Evolutionary conservation across 2,329 filamentous ascomycete species (phyloP).

Genomic region (Paecilomyces sp.): DNA sequence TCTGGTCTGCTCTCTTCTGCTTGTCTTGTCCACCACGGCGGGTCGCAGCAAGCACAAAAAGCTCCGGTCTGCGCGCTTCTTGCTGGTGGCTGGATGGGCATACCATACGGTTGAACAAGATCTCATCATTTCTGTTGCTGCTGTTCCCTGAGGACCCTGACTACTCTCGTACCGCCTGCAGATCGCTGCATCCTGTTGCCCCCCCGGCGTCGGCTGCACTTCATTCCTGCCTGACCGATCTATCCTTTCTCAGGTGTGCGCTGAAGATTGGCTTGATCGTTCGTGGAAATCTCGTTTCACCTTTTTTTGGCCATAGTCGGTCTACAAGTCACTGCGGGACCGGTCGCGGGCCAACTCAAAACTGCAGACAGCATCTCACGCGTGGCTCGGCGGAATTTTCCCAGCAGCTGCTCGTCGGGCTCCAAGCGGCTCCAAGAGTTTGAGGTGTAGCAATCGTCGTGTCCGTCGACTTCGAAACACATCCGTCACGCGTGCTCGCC

Average conservation of each 20-base stretch:
- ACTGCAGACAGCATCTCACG: neutral
- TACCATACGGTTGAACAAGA: neutral
- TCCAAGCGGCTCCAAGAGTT: neutral
- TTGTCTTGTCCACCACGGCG: neutral
- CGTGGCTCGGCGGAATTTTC: neutral
- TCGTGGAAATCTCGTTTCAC: neutral
- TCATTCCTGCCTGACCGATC: neutral
- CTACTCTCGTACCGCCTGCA: neutral
- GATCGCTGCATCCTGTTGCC: neutral
- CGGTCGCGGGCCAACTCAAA: neutral
- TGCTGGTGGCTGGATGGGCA: neutral
- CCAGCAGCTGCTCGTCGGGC: neutral
- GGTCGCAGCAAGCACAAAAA: neutral
- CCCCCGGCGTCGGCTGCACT: neutral
- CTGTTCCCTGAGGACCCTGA: neutral
- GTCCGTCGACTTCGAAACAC: constrained; percentile 1
- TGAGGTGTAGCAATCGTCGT: neutral
- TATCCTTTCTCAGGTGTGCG: neutral
- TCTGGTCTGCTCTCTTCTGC: neutral
- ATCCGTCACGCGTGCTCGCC: neutral
- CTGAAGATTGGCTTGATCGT: neutral
- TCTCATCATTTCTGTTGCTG: neutral
- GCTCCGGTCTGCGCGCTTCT: neutral
- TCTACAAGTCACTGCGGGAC: neutral
- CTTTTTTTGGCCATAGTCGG: neutral